Conservation (phyloP, 2,329 filamentous ascomycete genomes). For the Fusarium beomiforme region DNA sequence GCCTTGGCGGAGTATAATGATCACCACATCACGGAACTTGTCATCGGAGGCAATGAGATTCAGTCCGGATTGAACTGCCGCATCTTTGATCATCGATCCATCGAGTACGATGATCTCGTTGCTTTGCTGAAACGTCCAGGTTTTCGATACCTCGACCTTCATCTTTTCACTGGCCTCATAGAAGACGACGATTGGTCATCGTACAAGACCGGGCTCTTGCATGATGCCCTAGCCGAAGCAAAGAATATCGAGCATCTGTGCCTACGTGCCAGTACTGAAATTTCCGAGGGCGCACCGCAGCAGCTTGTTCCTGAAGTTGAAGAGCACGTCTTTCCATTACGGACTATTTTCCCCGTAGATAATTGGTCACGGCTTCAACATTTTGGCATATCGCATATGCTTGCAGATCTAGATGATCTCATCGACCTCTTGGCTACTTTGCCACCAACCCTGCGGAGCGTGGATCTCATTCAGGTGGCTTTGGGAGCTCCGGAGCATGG, state of each 20-base stretch:
- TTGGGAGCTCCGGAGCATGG: not conserved
- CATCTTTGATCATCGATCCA: not conserved
- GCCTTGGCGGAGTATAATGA: not conserved
- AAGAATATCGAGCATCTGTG: not conserved
- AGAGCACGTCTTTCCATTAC: not conserved
- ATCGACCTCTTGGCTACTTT: not conserved
- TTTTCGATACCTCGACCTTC: not conserved
- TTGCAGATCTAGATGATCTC: not conserved
- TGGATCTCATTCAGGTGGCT: not conserved
- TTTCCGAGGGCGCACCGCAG: fast-evolving
- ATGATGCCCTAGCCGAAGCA: not conserved
- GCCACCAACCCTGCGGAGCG: not conserved
- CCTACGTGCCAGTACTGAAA: fast-evolving
- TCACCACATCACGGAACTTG: not conserved
- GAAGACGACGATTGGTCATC: not conserved
- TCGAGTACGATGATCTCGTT: not conserved
- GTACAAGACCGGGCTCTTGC: not conserved
- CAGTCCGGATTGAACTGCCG: not conserved
- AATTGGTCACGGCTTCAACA: not conserved
- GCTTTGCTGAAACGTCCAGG: not conserved
- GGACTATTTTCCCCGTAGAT: not conserved
- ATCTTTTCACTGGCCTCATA: not conserved
- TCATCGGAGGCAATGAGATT: not conserved
- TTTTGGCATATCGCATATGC: not conserved
- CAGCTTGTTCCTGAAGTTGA: not conserved